Percentiles rank a stretch among this genome's conserved stretches.
phyloP scores from a whole-genome alignment of 139 green algal genomes.

The Volvox reticuliferus region DNA sequence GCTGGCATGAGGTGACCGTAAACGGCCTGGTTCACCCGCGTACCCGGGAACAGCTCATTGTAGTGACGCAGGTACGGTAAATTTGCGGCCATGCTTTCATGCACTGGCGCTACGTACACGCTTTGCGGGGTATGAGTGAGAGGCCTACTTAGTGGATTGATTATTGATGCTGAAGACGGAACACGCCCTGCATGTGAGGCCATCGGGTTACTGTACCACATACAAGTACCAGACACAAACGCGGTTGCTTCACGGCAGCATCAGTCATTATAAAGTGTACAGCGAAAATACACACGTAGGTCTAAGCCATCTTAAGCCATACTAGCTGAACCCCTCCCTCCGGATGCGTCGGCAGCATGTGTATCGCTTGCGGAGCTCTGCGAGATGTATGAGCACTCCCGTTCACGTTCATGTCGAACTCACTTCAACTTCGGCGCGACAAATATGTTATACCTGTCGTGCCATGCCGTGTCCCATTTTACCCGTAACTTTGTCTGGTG shows the following conservation, averaged over 20 bases:
- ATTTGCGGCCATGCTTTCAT: neutral
- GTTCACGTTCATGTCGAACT: neutral
- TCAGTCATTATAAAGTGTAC: too few species aligned
- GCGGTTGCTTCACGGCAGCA: too few species aligned
- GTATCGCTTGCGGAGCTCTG: neutral
- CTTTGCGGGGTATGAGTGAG: neutral
- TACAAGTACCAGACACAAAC: too few species aligned
- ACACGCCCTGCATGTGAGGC: neutral
- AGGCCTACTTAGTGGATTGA: neutral
- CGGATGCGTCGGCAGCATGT: neutral
- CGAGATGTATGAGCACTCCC: neutral
- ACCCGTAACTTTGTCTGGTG: too few species aligned
- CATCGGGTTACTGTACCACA: neutral
- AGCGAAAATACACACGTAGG: too few species aligned
- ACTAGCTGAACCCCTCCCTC: neutral
- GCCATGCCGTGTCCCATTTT: neutral
- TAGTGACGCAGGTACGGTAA: neutral
- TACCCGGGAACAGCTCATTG: neutral
- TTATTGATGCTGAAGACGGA: neutral
- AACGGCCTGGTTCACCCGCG: neutral
- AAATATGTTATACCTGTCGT: neutral
- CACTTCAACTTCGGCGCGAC: neutral
- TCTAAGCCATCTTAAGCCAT: too few species aligned
- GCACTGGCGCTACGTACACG: neutral
- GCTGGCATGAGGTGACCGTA: conserved; percentile 24